These are phyloP conservation scores for Phoma sp. DNA, from an alignment of 2,329 filamentous ascomycete genomes.

Conservation along the genomic window DNA sequence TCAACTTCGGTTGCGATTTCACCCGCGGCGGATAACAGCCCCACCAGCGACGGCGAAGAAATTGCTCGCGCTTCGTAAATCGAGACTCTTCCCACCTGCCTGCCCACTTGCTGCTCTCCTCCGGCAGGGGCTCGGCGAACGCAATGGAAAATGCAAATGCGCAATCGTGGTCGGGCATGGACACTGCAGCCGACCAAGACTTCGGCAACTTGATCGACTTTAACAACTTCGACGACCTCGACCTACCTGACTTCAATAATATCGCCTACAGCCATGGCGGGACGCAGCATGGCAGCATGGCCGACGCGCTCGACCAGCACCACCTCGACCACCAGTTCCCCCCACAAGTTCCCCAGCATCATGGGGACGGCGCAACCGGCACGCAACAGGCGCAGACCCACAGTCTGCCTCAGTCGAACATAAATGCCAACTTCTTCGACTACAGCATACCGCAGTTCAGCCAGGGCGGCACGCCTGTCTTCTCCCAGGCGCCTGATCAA, in stretches of 20 bases:
- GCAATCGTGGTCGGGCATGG: constrained; percentile 52
- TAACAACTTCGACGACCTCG: constrained; percentile 35
- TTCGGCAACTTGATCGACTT: constrained; percentile 53
- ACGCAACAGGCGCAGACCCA: constrained; percentile 27
- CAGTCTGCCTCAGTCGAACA: constrained; percentile 27
- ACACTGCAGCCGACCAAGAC: constrained; percentile 48
- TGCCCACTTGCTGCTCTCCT: constrained; percentile 20
- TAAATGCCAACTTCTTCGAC: constrained; percentile 41
- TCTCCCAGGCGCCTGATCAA: constrained; percentile 51
- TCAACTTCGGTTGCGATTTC: constrained; percentile 14
- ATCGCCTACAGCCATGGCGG: constrained; percentile 33
- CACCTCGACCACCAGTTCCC: constrained; percentile 41
- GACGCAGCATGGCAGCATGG: constrained; percentile 29
- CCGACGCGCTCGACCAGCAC: constrained; percentile 42
- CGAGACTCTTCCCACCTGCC: constrained; percentile 16
- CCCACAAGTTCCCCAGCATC: constrained; percentile 34
- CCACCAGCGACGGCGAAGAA: constrained; percentile 16
- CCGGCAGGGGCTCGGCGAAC: constrained; percentile 23
- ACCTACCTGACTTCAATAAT: constrained; percentile 37
- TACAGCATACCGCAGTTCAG: constrained; percentile 34
- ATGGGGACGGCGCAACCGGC: constrained; percentile 27
- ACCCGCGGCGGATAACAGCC: constrained; percentile 13
- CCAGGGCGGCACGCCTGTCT: constrained; percentile 46
- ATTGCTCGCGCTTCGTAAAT: constrained; percentile 17
- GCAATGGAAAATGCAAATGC: constrained; percentile 42